phyloP scores from a whole-genome alignment of 2,329 filamentous ascomycete species.

The Metarhizium humberi region DNA sequence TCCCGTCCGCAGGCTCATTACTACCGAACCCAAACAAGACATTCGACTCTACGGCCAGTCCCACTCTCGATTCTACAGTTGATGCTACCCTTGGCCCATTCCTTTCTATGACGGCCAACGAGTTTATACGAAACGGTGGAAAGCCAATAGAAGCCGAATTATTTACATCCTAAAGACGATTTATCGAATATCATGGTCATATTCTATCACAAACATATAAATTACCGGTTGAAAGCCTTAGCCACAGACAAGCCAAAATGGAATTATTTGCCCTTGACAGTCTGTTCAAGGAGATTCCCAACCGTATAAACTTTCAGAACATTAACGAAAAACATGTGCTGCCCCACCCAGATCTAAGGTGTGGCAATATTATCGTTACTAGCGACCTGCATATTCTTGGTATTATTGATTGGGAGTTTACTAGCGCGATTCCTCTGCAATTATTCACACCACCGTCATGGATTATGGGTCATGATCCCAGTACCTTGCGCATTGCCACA shows the following conservation, averaged over 20 bases:
- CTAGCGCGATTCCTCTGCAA: conserved; percentile 8
- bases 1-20: conserved; percentile 15
- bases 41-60: conserved; percentile 5
- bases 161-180: conserved; percentile 2
- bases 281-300: conserved; percentile 2
- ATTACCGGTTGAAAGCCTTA: conserved; percentile 4
- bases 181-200: conserved; percentile 7
- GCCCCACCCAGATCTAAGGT: conserved; percentile 10
- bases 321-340: conserved; percentile 6
- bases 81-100: conserved; percentile 11
- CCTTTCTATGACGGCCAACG: conserved; percentile 9
- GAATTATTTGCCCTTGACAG: conserved; percentile 11
- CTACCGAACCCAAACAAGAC: conserved; percentile 10
- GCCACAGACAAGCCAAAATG: conserved; percentile 5
- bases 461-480: conserved; percentile 7
- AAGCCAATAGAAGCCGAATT: neutral
- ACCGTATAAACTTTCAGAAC: neutral
- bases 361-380: conserved; percentile 15
- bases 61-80: conserved; percentile 6
- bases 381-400: conserved; percentile 12
- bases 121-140: conserved; percentile 4
- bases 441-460: conserved; percentile 11
- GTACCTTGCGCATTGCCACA: neutral
- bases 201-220: conserved; percentile 8
- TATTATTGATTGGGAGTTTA: neutral